phyloP scores from a whole-genome alignment of 1,139 yeast genomes.

The Candida labiduridarum region DNA sequence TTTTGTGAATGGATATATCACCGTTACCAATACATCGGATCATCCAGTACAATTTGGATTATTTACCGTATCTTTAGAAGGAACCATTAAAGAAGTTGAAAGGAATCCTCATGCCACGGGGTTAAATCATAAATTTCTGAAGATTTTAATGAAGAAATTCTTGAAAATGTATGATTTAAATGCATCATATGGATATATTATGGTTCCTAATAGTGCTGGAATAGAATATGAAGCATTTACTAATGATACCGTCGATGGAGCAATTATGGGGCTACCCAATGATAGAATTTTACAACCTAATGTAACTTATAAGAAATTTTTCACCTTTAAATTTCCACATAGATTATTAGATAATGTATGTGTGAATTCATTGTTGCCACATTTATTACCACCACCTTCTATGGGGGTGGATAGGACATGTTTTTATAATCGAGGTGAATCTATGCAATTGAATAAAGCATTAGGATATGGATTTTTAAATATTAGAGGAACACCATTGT shows the following conservation, averaged over 20 bases:
- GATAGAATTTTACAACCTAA: constrained; percentile 54
- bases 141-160: constrained; percentile 44
- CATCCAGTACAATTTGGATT: constrained; percentile 46
- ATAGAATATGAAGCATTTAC: constrained; percentile 48
- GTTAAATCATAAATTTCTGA: constrained; percentile 25
- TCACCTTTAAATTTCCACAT: constrained; percentile 64
- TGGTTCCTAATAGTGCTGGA: constrained; percentile 53
- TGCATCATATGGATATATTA: constrained; percentile 47
- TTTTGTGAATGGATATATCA: constrained; percentile 39
- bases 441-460: constrained; percentile 42
- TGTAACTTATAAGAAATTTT: constrained; percentile 58
- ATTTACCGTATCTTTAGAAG: constrained; percentile 50
- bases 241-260: constrained; percentile 49
- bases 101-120: constrained; percentile 20
- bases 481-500: constrained; percentile 44
- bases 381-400: constrained; percentile 65
- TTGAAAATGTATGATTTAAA: constrained; percentile 51
- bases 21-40: constrained; percentile 42
- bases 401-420: constrained; percentile 57
- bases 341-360: constrained; percentile 60
- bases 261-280: constrained; percentile 53
- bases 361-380: constrained; percentile 53
- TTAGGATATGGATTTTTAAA: constrained; percentile 48
- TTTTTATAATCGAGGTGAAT: constrained; percentile 37
- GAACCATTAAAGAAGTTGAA: constrained; percentile 44